Evolutionary conservation across 208 protist genomes (phyloP), one percentile per base, ranked within the genome.

Genomic region (Leishmania arabica): DNA sequence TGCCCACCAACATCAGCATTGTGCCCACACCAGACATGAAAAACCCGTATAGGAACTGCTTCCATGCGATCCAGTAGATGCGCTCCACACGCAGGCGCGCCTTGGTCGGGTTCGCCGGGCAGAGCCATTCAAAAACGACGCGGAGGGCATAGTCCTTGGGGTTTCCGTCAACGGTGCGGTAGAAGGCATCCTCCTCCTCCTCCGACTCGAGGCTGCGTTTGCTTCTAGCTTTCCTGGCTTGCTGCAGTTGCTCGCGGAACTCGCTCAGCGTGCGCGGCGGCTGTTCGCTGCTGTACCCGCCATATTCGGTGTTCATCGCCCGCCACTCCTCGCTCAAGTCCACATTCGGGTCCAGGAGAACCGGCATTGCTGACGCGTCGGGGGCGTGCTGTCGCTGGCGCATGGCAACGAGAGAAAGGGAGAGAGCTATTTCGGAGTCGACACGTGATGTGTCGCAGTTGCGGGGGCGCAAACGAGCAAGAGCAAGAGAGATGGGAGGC

Each of bases 41-140:
- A 78, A 95, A 90, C 6, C 87, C 89, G 42, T 90, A 84, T 9
- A 91, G 84, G 75, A 96, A 89, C 54, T 86, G 68, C 69, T 79
- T 79, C 91, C 91, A 96, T 15, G 86, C 85, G 24, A 89, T 80
- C 93, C 92, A 97, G 82, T 96, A 97, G 34, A 97, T 69, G 5
- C 90, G 81, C 80, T 91, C 89, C 62, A 97, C 83, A 13, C 91
- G 91, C 27, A 87, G 84, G 19, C 91, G 88, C 7, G 89, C 91
- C 1, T 83, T 72, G 37, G 84, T 77, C 2, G 90, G 94, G 58
- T 94, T 84, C 13, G 77, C 6, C 34, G 87, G 80, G 78, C 89
- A 90, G 34, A 96, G 74, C 69, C 83, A 95, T 9, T 74, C 66
- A 70, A 92, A 95, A 58, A 96, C 58, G 8, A 31, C 49, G 6